Percentiles rank a stretch among this genome's conserved stretches.
Evolutionary conservation across 208 protist species (phyloP).

Genomic region (Acanthamoeba sp.): DNA sequence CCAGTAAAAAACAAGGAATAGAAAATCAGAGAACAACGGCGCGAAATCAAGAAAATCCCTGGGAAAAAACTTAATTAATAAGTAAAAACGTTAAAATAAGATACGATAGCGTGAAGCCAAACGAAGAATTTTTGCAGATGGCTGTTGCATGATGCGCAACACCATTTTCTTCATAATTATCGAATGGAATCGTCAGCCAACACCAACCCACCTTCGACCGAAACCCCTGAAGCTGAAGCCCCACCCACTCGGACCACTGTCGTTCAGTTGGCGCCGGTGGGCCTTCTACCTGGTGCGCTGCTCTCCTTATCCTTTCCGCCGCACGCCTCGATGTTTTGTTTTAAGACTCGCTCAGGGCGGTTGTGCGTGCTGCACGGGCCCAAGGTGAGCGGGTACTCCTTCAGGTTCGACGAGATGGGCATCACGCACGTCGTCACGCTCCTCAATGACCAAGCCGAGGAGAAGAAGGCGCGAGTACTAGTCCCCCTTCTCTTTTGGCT

Average conservation of each 20-base stretch:
- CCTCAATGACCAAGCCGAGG: constrained; percentile 37
- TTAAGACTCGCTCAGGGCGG: not conserved
- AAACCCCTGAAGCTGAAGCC: too few relatives aligned
- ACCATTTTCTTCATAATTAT: too few relatives aligned
- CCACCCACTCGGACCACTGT: not conserved
- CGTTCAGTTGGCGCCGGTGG: not conserved
- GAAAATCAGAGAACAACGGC: too few relatives aligned
- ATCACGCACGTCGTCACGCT: constrained; percentile 57
- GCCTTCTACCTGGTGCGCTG: not conserved
- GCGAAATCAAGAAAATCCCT: too few relatives aligned
- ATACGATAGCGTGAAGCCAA: too few relatives aligned
- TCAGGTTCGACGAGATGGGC: not conserved
- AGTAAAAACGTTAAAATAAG: too few relatives aligned
- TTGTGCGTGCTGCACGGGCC: constrained; percentile 28
- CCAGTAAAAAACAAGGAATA: too few relatives aligned
- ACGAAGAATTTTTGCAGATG: too few relatives aligned
- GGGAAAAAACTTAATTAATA: too few relatives aligned
- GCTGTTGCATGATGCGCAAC: too few relatives aligned
- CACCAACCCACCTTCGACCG: too few relatives aligned
- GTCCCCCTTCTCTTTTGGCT: not conserved
- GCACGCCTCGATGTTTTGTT: not conserved
- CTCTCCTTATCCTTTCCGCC: not conserved
- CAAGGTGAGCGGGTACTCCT: not conserved
- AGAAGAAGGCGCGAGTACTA: not conserved
- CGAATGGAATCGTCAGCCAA: too few relatives aligned